Evolutionary conservation across 1,139 yeast genomes (phyloP).

Genomic region (Trichomonascaceae sp.): DNA sequence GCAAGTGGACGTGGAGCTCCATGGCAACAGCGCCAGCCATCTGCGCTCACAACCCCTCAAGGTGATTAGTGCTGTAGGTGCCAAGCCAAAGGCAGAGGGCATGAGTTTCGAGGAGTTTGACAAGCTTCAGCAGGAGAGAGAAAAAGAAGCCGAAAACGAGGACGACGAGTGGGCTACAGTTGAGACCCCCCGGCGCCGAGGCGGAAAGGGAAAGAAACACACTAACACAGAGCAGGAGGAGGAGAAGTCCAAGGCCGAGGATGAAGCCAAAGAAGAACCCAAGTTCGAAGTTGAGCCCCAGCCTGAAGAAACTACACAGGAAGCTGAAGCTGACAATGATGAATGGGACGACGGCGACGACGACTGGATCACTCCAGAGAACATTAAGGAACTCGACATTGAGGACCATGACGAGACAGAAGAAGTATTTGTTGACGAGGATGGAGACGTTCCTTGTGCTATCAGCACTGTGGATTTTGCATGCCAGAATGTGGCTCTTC

Average conservation of each 20-base stretch:
- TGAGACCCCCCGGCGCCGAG: slow-evolving; percentile 4
- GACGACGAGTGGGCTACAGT: slow-evolving; percentile 16
- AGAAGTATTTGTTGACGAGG: slow-evolving; percentile 1
- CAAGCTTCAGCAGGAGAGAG: slow-evolving; percentile 1
- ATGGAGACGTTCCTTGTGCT: slow-evolving; percentile 44
- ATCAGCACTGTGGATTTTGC: slow-evolving; percentile 95
- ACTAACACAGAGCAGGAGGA: slow-evolving; percentile 2
- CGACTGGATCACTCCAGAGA: slow-evolving; percentile 93
- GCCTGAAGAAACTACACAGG: slow-evolving; percentile 7
- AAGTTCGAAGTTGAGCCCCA: background rate
- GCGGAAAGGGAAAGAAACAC: slow-evolving; percentile 9
- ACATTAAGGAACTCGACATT: slow-evolving; percentile 53
- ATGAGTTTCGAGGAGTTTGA: background rate
- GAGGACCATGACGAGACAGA: slow-evolving; percentile 38
- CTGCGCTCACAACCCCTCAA: background rate
- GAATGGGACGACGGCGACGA: slow-evolving; percentile 57
- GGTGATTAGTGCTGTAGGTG: background rate
- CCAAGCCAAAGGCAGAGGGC: slow-evolving; percentile 3
- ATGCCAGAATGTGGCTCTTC: slow-evolving; percentile 87
- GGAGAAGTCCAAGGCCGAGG: background rate
- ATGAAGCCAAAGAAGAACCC: background rate
- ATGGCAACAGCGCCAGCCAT: slow-evolving; percentile 32
- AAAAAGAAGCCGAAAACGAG: slow-evolving; percentile 4
- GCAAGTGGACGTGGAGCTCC: slow-evolving; percentile 65
- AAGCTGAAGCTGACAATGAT: slow-evolving; percentile 7